Conservation (phyloP, 2,329 filamentous ascomycete genomes). For the Cordyceps cicadae region DNA sequence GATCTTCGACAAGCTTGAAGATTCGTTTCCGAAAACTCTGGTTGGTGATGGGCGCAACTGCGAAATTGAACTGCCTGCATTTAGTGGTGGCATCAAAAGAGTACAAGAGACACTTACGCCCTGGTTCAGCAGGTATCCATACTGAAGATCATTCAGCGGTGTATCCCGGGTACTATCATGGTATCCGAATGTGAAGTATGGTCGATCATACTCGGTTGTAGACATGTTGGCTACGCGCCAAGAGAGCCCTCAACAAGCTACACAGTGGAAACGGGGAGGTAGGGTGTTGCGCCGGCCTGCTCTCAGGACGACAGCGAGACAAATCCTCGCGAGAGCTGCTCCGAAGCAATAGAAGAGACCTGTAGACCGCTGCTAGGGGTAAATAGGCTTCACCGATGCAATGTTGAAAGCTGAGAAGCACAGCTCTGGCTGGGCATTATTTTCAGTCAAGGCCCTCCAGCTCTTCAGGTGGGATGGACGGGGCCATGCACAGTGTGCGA, state of each 20-base stretch:
- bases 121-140: slow-evolving; percentile 58
- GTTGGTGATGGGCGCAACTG: slow-evolving; percentile 72
- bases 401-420: neutral
- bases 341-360: neutral
- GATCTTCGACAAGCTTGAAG: slow-evolving; percentile 49
- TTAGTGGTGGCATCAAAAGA: slow-evolving; percentile 12
- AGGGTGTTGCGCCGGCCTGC: neutral
- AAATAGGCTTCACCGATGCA: neutral
- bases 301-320: neutral
- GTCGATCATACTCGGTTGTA: slow-evolving; percentile 21
- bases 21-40: slow-evolving; percentile 62
- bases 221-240: neutral
- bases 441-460: slow-evolving; percentile 1
- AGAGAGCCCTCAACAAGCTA: slow-evolving; percentile 15
- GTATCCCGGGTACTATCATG: slow-evolving; percentile 58
- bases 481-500: slow-evolving; percentile 11
- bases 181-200: slow-evolving; percentile 63
- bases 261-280: neutral
- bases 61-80: slow-evolving; percentile 61
- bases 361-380: neutral
- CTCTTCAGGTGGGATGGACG: slow-evolving; percentile 8
- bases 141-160: slow-evolving; percentile 55
- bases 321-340: neutral
- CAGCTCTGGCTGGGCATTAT: neutral
- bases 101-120: slow-evolving; percentile 45